These are phyloP conservation scores for Stentor roeselii DNA, from an alignment of 73 alveolate genomes.

Conservation along the genomic window DNA sequence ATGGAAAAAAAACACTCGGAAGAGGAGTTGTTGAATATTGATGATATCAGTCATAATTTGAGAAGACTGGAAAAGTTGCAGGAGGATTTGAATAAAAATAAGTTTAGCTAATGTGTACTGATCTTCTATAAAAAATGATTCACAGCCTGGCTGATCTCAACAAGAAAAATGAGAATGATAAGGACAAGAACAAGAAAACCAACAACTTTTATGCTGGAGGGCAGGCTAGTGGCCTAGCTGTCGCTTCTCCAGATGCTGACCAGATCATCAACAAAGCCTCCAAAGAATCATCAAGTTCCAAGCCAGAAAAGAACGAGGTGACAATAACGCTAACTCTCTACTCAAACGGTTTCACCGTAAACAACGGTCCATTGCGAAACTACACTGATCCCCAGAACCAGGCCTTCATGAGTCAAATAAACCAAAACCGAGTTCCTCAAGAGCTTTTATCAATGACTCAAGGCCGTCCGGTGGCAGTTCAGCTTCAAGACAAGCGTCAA, in stretches of 20 bases:
- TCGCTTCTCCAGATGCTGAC: conserved; percentile 43
- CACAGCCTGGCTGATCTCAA: conserved; percentile 13
- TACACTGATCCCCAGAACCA: conserved; percentile 54
- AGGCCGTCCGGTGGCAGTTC: conserved; percentile 55
- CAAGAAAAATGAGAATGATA: background rate
- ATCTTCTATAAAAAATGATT: conserved; percentile 1
- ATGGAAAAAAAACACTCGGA: background rate
- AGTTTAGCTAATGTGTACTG: background rate
- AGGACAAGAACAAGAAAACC: conserved; percentile 35
- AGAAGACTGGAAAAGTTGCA: conserved; percentile 26
- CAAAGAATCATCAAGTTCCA: conserved; percentile 32
- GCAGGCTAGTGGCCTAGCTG: conserved; percentile 62
- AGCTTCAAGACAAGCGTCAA: conserved; percentile 58
- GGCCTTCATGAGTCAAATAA: conserved; percentile 56
- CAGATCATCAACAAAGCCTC: conserved; percentile 49
- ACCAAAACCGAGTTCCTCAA: conserved; percentile 63
- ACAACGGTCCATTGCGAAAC: conserved; percentile 72
- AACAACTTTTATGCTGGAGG: conserved; percentile 66
- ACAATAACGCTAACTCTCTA: conserved; percentile 44
- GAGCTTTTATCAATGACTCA: conserved; percentile 48
- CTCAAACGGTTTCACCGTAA: conserved; percentile 62
- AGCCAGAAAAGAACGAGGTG: conserved; percentile 34
- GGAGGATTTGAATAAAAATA: background rate
- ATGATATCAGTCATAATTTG: background rate
- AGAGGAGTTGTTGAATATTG: background rate